Base-by-base conservation (phyloP, 1,284 basidiomycete species). In the Ceratobasidium sp. region DNA sequence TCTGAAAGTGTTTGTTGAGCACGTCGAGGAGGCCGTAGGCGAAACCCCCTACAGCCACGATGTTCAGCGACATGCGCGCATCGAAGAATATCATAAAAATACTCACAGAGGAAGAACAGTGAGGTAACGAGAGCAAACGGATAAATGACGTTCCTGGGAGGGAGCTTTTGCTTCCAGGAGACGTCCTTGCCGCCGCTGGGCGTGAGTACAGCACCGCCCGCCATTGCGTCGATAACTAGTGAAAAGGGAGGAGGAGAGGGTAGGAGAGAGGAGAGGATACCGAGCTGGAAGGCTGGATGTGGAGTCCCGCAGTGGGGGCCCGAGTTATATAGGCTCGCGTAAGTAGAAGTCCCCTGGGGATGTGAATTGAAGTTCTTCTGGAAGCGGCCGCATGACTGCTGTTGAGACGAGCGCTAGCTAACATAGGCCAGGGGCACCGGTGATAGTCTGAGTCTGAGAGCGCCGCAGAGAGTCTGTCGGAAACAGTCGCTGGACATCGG, bases 1-100 rank as follows among this genome's bases (percentile, higher is more conserved):
- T 79, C 81, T 92, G 92, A 80, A 93, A 93, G 78, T 93, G 91
- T 69, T 91, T 87, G 81, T 93, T 93, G 73, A 94, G 84, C 43
- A 94, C 92, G 80, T 95, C 93, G 75, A 95, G 89, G 61, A 94
- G 86, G 84, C 58, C 58, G 41, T 60, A 60, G 36, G 58, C 58
- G 41, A 60, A 60, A 12, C 58, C 58, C 58, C 58, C 58, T 60
- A 28, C n/a, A n/a, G n/a, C n/a, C n/a, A n/a, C n/a, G 10, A 48
- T 14, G 36, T 39, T n/a, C n/a, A n/a, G n/a, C n/a, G n/a, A n/a
- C n/a, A n/a, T n/a, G n/a, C n/a, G n/a, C n/a, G n/a, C n/a, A n/a
- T n/a, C n/a, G n/a, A n/a, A n/a, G n/a, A n/a, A n/a, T n/a, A n/a
- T n/a, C n/a, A n/a, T n/a, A n/a, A n/a, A n/a, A 8, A 12, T 58